A percentile compares a stretch with the other conserved stretches of the same genome.
Conservation (phyloP, 202 grass and related monocot genomes). For the Digitaria exilis region DNA sequence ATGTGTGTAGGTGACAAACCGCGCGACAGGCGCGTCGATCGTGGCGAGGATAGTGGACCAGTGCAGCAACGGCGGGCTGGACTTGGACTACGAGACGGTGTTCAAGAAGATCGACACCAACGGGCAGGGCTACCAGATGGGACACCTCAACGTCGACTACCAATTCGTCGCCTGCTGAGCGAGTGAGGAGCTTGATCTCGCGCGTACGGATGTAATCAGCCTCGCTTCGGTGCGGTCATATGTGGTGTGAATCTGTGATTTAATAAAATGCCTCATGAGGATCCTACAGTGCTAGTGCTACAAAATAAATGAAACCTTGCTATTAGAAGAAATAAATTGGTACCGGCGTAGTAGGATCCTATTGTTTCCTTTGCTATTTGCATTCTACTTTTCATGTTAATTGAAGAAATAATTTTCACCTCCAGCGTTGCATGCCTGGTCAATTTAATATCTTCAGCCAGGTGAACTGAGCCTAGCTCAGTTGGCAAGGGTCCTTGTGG, state of each 20-base stretch:
- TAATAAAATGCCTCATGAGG: background rate
- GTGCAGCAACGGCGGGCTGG: slow-evolving; percentile 53
- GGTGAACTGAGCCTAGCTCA: too few relatives aligned
- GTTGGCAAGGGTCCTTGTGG: too few relatives aligned
- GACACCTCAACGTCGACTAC: slow-evolving; percentile 51
- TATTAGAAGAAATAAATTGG: background rate
- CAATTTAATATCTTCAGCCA: background rate
- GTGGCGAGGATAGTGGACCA: slow-evolving; percentile 59
- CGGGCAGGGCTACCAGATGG: slow-evolving; percentile 11
- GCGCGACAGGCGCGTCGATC: background rate
- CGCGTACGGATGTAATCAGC: background rate
- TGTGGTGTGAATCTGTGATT: background rate
- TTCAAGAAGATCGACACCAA: slow-evolving; percentile 65
- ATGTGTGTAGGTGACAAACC: slow-evolving; percentile 49
- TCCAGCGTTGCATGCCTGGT: background rate
- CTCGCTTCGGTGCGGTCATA: background rate
- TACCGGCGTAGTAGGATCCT: too few relatives aligned
- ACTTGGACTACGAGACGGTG: slow-evolving; percentile 49
- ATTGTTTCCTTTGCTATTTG: too few relatives aligned
- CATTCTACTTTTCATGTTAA: background rate
- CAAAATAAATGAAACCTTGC: background rate
- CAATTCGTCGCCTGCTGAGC: slow-evolving; percentile 44
- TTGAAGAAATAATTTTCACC: background rate
- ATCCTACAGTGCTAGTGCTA: background rate
- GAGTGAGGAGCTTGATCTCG: too few relatives aligned